A percentile compares a stretch with the other conserved stretches of the same genome.
These are phyloP conservation scores for Westerdykella ornata DNA, from an alignment of 2,329 filamentous ascomycete species.

Conservation along the genomic window DNA sequence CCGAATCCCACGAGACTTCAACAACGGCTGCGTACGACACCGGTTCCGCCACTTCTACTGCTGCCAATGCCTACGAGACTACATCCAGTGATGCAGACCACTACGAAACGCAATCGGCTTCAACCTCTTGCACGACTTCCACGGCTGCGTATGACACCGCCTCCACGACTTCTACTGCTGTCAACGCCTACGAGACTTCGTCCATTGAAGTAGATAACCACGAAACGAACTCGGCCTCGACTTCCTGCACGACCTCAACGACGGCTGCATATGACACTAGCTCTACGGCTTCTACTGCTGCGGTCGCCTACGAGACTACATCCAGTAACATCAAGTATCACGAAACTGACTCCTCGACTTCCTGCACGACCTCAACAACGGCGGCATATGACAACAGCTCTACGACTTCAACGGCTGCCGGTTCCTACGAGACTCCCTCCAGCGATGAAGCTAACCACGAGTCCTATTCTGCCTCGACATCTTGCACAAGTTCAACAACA, in stretches of 20 bases:
- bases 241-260: constrained; percentile 9
- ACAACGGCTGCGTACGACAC: constrained; percentile 3
- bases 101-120: constrained; percentile 3
- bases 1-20: too few species aligned
- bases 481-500: too few species aligned
- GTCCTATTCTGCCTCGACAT: constrained; percentile 3
- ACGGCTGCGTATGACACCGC: not conserved
- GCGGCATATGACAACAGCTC: constrained; percentile 6
- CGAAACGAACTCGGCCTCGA: constrained; percentile 10
- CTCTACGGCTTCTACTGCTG: constrained; percentile 6
- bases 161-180: too few species aligned
- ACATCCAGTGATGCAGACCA: not conserved
- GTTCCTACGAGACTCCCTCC: not conserved
- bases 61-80: not conserved
- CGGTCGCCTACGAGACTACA: too few species aligned
- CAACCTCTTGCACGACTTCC: too few species aligned
- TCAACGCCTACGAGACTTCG: too few species aligned
- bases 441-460: not conserved
- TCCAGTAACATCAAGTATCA: too few species aligned
- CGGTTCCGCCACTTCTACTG: constrained; percentile 2
- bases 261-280: constrained; percentile 6
- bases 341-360: not conserved
- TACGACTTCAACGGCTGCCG: not conserved
- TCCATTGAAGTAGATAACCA: too few species aligned
- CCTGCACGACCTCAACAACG: not conserved